phyloP scores from a whole-genome alignment of 441 rosid species.

The Euphorbia corollata region DNA sequence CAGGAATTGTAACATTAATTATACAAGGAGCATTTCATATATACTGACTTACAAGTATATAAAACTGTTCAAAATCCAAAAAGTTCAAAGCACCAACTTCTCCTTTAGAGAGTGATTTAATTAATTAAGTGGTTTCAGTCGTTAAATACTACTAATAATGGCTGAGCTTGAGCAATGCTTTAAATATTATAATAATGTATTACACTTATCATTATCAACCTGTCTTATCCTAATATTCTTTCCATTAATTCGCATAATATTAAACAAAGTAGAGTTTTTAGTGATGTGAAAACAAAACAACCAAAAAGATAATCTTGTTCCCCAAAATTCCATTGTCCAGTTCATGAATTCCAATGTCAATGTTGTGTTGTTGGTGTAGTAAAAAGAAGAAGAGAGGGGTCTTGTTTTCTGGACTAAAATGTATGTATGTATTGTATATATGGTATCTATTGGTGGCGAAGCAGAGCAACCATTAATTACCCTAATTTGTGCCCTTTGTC shows the following conservation, averaged over 20 bases:
- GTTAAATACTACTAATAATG: conserved; percentile 9
- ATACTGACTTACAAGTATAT: too few species aligned
- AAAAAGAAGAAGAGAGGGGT: conserved; percentile 10
- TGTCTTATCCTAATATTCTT: conserved; percentile 23
- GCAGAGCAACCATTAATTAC: conserved; percentile 26
- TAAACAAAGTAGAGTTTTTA: not conserved
- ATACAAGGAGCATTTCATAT: too few species aligned
- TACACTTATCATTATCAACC: conserved; percentile 18
- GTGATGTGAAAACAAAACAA: too few species aligned
- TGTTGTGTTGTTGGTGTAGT: conserved; percentile 21
- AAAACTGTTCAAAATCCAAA: not conserved
- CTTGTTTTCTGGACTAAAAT: conserved; percentile 36
- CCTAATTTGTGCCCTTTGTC: conserved; percentile 64
- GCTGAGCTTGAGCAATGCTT: conserved; percentile 11
- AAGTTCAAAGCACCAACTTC: conserved; percentile 19
- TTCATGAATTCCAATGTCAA: conserved; percentile 21
- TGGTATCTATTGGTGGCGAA: conserved; percentile 22
- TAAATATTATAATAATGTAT: not conserved
- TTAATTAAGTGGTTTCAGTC: conserved; percentile 4
- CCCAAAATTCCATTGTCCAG: conserved; percentile 40
- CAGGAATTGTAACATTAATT: conserved; percentile 15
- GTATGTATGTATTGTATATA: conserved; percentile 32
- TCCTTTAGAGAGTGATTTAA: not conserved
- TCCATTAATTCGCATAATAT: too few species aligned
- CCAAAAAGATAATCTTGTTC: conserved; percentile 28